These are phyloP conservation scores for Selaginella tamariscina DNA, from an alignment of 75 land plant genomes.

Conservation along the genomic window DNA sequence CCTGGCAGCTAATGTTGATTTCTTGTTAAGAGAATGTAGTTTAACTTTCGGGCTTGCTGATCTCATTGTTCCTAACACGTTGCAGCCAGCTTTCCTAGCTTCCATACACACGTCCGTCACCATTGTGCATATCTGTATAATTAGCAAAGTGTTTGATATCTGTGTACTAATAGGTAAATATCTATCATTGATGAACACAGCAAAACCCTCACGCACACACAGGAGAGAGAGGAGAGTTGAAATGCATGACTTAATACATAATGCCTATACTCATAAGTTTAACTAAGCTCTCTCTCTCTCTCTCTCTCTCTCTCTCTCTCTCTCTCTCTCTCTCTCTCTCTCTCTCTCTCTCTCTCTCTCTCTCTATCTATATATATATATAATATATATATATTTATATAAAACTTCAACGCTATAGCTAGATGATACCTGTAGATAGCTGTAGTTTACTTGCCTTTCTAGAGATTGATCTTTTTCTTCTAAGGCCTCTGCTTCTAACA, in stretches of 20 bases:
- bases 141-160: not conserved
- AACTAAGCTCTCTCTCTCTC: too few species aligned
- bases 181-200: too few species aligned
- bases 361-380: too few species aligned
- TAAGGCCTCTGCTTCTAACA: not conserved
- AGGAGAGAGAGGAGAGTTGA: not conserved
- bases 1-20: not conserved
- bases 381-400: too few species aligned
- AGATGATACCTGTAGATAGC: not conserved
- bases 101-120: not conserved
- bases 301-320: too few species aligned
- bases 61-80: not conserved
- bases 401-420: too few species aligned
- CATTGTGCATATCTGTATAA: not conserved
- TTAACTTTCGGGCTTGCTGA: not conserved
- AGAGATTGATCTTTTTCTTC: not conserved
- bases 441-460: not conserved
- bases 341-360: too few species aligned
- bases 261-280: too few species aligned
- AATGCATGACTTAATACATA: too few species aligned
- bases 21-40: not conserved
- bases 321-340: too few species aligned
- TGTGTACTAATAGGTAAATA: too few species aligned
- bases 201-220: too few species aligned
- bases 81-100: not conserved